Evolutionary conservation across 1,284 basidiomycete genomes (phyloP), one percentile per base, ranked within the genome.

Genomic region (Ustilago vetiveriae): DNA sequence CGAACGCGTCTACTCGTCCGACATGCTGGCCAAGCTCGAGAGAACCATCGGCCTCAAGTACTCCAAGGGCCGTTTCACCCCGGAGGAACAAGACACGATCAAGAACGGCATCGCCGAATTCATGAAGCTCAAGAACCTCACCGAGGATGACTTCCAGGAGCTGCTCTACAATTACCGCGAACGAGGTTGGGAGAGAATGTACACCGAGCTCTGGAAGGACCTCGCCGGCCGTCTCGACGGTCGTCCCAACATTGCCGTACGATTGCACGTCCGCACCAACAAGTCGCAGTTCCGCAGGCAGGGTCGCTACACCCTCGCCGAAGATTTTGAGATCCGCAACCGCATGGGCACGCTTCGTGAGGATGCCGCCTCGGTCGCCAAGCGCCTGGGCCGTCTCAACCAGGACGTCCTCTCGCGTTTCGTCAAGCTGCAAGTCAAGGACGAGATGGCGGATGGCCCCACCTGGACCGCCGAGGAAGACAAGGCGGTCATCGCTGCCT

Each of bases 161-260:
- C 55, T 65, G 13, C 52, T 72, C 47, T 68, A 57, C 70, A 65
- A 72, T 57, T 64, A 60, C 51, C 64, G 59, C 29, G 58, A 64
- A 22, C 56, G 45, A 41, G 55, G 55, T 23, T 69, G 66, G 66
- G 66, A 63, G 43, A 53, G 29, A 47, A 54, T 55, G 57, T 64
- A 62, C 56, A 66, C 59, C 27, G 68, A 66, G 63, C 68, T 72
- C 48, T 72, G 65, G 64, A 68, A 72, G 53, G 58, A 62, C 19
- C 51, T 66, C 21, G 57, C 68, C 38, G 68, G 58, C 24, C 49
- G 55, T 24, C 64, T 72, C 30, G 46, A 59, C 3, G 56, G 40
- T 29, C 58, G 69, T 8, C 53, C 69, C 55, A 72, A 72, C 59
- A 67, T 67, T 17, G 51, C 63, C 19, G 69, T 72, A 4, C 63